Base-by-base conservation (phyloP, 441 rosid species). In the Gossypium gossypioides region DNA sequence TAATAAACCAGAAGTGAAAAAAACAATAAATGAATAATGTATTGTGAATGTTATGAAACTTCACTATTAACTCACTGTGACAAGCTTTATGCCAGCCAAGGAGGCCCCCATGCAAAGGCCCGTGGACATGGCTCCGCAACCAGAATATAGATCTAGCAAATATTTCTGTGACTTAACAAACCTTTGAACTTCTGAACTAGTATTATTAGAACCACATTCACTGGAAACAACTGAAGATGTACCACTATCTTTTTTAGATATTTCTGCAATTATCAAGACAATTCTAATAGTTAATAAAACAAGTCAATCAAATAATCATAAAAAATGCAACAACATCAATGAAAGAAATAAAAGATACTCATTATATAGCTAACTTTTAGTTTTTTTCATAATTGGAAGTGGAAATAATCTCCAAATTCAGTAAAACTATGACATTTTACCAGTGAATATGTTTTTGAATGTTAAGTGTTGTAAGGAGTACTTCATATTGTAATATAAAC, bases 41-140 rank as follows among this genome's bases (percentile, higher is more conserved):
- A 15, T n/a, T 32, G 73, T 21, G n/a, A 68, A 52, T 18, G 48
- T 42, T 42, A 21, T 12, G 4, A 44, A 65, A 65, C 34, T 22
- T 44, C 12, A 22, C 1, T 5, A 10, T 40, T n/a, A 61, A 59
- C 91, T 68, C 91, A 93, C 97, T 88, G 87, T 87, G 72, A 87
- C 83, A 68, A 92, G 84, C 79, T 84, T 74, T 77, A 85, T 71
- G 75, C 87, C 76, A 71, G 89, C 85, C 72, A 86, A 75, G 80
- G 84, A 86, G 80, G 93, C 88, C 73, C 98, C 98, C 54, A 92
- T 86, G 80, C 87, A 81, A 74, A 92, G 80, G 68, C 98, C 97
- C 68, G 92, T 89, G 40, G 97, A 91, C 98, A 92, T 91, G 81
- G 97, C 98, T 73, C 98, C 97, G 75, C 98, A 92, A 62, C 98